These are phyloP conservation scores for Tolypocladium tropicale DNA, from an alignment of 2,329 filamentous ascomycete species.

Conservation along the genomic window DNA sequence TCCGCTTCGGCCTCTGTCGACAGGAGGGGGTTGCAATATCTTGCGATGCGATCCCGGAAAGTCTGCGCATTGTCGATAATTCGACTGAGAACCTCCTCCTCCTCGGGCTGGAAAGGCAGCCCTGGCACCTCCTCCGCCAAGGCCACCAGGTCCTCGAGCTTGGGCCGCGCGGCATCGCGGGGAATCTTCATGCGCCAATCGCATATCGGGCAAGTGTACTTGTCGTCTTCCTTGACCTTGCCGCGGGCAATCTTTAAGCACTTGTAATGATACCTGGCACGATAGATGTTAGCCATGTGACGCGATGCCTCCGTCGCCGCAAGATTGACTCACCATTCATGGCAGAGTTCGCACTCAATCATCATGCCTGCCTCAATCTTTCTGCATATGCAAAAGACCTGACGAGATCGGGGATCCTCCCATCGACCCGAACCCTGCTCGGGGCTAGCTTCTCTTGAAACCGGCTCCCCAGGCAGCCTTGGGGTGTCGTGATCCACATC, in stretches of 20 bases:
- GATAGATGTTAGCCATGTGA: not conserved
- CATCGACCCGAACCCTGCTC: slow-evolving; percentile 41
- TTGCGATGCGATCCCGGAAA: slow-evolving; percentile 74
- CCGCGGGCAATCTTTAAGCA: slow-evolving; percentile 95
- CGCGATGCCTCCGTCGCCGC: not conserved
- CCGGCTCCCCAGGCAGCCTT: slow-evolving; percentile 80
- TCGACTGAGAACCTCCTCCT: slow-evolving; percentile 74
- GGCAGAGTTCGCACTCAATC: slow-evolving; percentile 97
- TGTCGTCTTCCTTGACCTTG: slow-evolving; percentile 97
- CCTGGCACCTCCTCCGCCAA: slow-evolving; percentile 75
- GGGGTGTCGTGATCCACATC: slow-evolving; percentile 78
- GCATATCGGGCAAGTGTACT: slow-evolving; percentile 96
- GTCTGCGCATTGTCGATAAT: slow-evolving; percentile 78
- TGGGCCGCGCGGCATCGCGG: slow-evolving; percentile 87
- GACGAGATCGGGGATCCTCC: slow-evolving; percentile 53
- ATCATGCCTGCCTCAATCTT: slow-evolving; percentile 94
- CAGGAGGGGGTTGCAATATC: slow-evolving; percentile 71
- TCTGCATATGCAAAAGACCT: slow-evolving; percentile 96
- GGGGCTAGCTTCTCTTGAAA: slow-evolving; percentile 67
- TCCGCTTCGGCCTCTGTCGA: slow-evolving; percentile 79
- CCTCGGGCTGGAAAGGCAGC: slow-evolving; percentile 90
- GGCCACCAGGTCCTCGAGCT: slow-evolving; percentile 75
- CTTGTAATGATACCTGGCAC: slow-evolving; percentile 82
- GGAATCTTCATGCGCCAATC: slow-evolving; percentile 97
- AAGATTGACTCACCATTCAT: slow-evolving; percentile 72